phyloP scores from a whole-genome alignment of 2,329 filamentous ascomycete species.

The Cercospora sesami region DNA sequence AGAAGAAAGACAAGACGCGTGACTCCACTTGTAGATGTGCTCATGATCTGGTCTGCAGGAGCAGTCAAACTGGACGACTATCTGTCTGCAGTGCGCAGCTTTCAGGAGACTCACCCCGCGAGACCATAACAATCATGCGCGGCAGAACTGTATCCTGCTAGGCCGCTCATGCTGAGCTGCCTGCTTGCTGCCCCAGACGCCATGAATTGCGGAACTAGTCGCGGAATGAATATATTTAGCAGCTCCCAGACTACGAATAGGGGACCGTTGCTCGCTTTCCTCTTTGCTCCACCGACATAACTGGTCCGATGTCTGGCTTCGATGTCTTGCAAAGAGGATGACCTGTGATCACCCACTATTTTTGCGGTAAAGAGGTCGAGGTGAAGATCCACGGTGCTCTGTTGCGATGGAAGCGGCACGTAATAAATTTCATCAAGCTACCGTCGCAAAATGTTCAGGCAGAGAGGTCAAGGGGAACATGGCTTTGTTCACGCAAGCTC shows the following conservation, averaged over 20 bases:
- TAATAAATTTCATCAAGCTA: neutral
- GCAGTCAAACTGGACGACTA: conserved; percentile 71
- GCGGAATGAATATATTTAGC: neutral
- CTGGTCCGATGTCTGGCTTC: neutral
- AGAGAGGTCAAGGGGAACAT: neutral
- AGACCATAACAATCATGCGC: neutral
- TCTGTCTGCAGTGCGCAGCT: conserved; percentile 55
- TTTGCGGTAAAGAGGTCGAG: neutral
- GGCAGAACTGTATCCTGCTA: neutral
- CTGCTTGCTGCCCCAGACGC: neutral
- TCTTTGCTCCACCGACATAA: neutral
- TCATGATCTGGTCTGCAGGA: conserved; percentile 76
- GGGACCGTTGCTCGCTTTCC: neutral
- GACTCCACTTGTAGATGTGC: conserved; percentile 62
- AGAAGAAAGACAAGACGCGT: neutral
- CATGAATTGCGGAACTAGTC: neutral
- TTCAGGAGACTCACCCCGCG: conserved; percentile 15
- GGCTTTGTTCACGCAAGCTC: neutral
- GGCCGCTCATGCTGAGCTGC: neutral
- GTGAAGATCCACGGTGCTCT: neutral
- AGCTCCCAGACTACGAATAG: neutral
- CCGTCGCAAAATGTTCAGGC: neutral
- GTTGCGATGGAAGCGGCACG: neutral
- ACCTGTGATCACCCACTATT: neutral
- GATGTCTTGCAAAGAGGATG: neutral